These are phyloP conservation scores for Ascomycota sp. DNA, from an alignment of 2,329 filamentous ascomycete species.

Conservation along the genomic window DNA sequence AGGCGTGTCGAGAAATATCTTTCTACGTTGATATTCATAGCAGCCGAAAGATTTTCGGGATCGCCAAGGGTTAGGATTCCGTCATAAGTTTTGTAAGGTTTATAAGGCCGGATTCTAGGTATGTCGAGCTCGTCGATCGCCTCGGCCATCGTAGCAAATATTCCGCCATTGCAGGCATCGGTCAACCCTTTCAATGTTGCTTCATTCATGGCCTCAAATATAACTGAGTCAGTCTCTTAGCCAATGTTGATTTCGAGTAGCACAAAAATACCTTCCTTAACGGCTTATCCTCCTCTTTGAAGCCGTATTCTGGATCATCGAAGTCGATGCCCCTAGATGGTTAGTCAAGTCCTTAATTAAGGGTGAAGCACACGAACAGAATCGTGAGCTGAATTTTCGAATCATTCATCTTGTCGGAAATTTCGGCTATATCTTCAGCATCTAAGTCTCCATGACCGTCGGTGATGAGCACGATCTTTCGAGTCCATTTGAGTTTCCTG, in stretches of 20 bases:
- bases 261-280: constrained; percentile 35
- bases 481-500: constrained; percentile 62
- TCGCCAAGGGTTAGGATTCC: constrained; percentile 67
- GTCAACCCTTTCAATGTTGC: constrained; percentile 40
- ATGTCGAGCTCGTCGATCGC: constrained; percentile 62
- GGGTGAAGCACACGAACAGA: constrained; percentile 34
- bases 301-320: constrained; percentile 73
- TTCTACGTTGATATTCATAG: constrained; percentile 69
- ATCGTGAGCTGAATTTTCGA: constrained; percentile 60
- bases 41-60: constrained; percentile 47
- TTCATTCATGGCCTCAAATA: constrained; percentile 41
- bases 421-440: constrained; percentile 46
- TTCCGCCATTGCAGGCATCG: constrained; percentile 44
- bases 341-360: constrained; percentile 4
- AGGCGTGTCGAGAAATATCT: constrained; percentile 74
- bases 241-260: not conserved
- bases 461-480: constrained; percentile 69
- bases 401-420: constrained; percentile 53
- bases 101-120: constrained; percentile 56
- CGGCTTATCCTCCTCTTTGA: constrained; percentile 79
- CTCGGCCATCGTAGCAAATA: constrained; percentile 69
- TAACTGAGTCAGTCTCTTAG: too few relatives aligned
- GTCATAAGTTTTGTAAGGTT: constrained; percentile 59
- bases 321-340: constrained; percentile 64
- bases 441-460: constrained; percentile 60